phyloP scores from a whole-genome alignment of 2,329 filamentous ascomycete species.

The Ophiosphaerella korrae region DNA sequence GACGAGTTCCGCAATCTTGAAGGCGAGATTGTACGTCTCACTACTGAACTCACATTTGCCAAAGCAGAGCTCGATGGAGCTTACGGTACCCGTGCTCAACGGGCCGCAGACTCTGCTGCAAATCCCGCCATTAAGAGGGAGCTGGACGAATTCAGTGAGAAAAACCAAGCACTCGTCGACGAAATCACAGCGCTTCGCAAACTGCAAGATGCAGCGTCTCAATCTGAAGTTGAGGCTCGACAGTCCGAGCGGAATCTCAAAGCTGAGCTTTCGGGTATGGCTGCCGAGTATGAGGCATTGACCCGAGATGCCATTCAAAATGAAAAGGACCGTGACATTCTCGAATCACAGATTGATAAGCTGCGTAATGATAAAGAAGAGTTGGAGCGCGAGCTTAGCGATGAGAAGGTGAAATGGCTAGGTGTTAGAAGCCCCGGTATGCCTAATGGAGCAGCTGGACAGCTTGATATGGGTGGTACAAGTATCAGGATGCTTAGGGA shows the following conservation, averaged over 20 bases:
- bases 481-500: constrained; percentile 72
- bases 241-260: constrained; percentile 58
- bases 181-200: constrained; percentile 52
- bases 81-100: constrained; percentile 76
- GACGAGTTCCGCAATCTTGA: constrained; percentile 55
- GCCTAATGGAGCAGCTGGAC: constrained; percentile 25
- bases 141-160: constrained; percentile 60
- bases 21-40: constrained; percentile 67
- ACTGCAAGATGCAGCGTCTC: constrained; percentile 41
- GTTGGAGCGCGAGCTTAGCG: constrained; percentile 67
- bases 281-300: constrained; percentile 72
- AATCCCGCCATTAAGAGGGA: constrained; percentile 64
- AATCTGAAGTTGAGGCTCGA: constrained; percentile 42
- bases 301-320: constrained; percentile 72
- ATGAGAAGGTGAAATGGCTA: constrained; percentile 70
- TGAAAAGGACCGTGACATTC: constrained; percentile 70
- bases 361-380: constrained; percentile 67
- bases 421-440: constrained; percentile 62
- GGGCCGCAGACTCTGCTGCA: constrained; percentile 67
- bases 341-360: constrained; percentile 68
- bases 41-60: constrained; percentile 85
- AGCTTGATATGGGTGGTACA: constrained; percentile 58
- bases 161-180: constrained; percentile 49
- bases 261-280: constrained; percentile 69
- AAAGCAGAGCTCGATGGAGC: constrained; percentile 91